Percentiles rank a stretch among this genome's conserved stretches.
Conservation (phyloP, 345 rosid genomes). For the Stellera chamaejasme region DNA sequence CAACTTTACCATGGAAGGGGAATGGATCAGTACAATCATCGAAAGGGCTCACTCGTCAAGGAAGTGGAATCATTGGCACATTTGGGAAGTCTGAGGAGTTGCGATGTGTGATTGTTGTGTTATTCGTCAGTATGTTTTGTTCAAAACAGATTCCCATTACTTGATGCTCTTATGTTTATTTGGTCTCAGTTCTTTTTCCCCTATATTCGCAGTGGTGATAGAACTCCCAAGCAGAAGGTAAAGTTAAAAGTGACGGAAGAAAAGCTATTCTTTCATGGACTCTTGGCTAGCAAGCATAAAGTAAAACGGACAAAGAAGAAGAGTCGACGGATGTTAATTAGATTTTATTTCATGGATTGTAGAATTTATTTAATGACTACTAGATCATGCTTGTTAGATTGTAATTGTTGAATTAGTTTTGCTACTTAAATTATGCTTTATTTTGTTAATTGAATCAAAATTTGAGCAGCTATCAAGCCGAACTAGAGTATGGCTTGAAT, state of each 20-base stretch:
- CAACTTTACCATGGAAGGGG: constrained; percentile 86
- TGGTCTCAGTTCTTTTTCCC: constrained; percentile 6
- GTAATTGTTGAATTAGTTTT: too few species aligned
- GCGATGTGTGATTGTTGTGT: constrained; percentile 93
- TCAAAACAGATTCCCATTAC: neutral
- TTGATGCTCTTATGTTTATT: neutral
- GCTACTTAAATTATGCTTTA: too few species aligned
- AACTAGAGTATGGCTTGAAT: too few species aligned
- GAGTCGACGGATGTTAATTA: too few species aligned
- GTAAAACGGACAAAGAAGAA: too few species aligned
- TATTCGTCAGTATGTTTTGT: constrained; percentile 82
- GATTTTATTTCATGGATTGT: too few species aligned
- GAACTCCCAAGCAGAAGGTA: constrained; percentile 99
- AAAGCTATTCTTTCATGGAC: too few species aligned
- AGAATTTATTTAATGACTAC: too few species aligned
- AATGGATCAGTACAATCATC: constrained; percentile 68
- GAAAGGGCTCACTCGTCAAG: constrained; percentile 93
- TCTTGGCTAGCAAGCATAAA: too few species aligned
- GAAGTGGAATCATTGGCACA: constrained; percentile 91
- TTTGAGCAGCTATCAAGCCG: too few species aligned
- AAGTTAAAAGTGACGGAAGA: constrained; percentile 98
- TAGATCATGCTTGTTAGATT: too few species aligned
- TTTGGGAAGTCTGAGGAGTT: constrained; percentile 97
- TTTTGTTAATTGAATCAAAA: too few species aligned
- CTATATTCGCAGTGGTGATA: constrained; percentile 69